Base-by-base conservation (phyloP, 441 rosid genomes). In the Bruguiera hainesii region DNA sequence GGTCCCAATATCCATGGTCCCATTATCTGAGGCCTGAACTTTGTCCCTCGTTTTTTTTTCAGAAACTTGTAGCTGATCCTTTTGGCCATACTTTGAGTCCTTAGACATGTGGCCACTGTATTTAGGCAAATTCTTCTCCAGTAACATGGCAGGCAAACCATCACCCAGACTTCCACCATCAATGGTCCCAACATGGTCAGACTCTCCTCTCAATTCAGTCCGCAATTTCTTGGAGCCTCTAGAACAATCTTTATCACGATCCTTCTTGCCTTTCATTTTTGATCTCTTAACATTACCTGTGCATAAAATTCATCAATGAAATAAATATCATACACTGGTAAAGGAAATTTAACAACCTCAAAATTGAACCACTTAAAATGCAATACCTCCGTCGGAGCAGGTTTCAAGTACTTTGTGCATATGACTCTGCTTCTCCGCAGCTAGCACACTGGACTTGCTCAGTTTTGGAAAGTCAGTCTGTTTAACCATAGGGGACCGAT, bases 341-440 rank as follows among this genome's bases (percentile, higher is more conserved):
- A 62, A 66, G 30, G 33, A 50, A 73, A 7, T 64, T 66, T 50
- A 23, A 63, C 62, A 63, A 72, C 13, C 21, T 68, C 26, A 70
- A 60, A 56, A 65, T 78, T 65, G 71, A 68, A 52, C 55, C 26
- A 57, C 70, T 62, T 73, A 73, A 70, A 76, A 77, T 60, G 48
- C 61, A 78, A 68, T 88, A 94, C 99, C 98, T 86, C 81, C 94
- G 81, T 79, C 93, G 67, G 81, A 84, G 67, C 61, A 61, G 66
- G 64, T 85, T 65, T 81, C 89, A 31, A 19, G 70, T 46, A 69
- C 75, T 76, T 83, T 88, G 73, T 80, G 83, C 85, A 77, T 88
- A 68, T 73, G 70, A 68, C 66, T 80, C 39, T 72, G 83, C 73
- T 83, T 87, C 83, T 83, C 87, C 23, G 63, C 73, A 53, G 73